Evolutionary conservation across 2,329 filamentous ascomycete species (phyloP).

Genomic region (Zarea fungicola): DNA sequence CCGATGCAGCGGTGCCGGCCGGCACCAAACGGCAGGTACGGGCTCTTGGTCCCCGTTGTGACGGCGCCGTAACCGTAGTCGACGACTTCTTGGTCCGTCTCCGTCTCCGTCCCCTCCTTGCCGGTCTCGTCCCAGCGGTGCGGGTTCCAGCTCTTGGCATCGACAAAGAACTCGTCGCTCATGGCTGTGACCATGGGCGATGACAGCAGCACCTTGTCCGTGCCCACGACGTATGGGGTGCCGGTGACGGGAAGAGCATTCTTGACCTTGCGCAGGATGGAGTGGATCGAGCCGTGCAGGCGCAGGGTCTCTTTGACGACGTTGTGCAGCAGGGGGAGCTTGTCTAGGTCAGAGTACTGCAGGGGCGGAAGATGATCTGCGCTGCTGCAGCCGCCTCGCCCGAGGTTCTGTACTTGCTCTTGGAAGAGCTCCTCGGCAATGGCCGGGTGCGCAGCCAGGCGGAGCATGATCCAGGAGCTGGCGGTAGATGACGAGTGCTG

Average conservation of each 20-base stretch:
- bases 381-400: no score
- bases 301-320: slow-evolving; percentile 68
- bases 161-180: slow-evolving; percentile 54
- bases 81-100: slow-evolving; percentile 19
- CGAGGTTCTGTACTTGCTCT: slow-evolving; percentile 56
- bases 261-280: slow-evolving; percentile 68
- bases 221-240: slow-evolving; percentile 49
- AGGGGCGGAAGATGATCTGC: no score
- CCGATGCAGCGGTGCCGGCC: slow-evolving; percentile 71
- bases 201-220: slow-evolving; percentile 43
- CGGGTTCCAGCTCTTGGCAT: slow-evolving; percentile 26
- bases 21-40: slow-evolving; percentile 64
- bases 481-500: slow-evolving; percentile 77
- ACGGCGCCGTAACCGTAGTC: slow-evolving; percentile 28
- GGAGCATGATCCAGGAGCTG: slow-evolving; percentile 72
- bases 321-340: slow-evolving; percentile 1
- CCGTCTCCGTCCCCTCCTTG: slow-evolving; percentile 10
- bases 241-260: slow-evolving; percentile 55
- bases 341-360: slow-evolving; percentile 17
- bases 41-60: slow-evolving; percentile 30
- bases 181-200: slow-evolving; percentile 39
- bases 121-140: slow-evolving; percentile 27
- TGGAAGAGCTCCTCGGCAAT: slow-evolving; percentile 66
- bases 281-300: slow-evolving; percentile 67
- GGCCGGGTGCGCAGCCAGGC: slow-evolving; percentile 65